Conservation (phyloP, 1,284 basidiomycete species). For the Blastosporella zonata region DNA sequence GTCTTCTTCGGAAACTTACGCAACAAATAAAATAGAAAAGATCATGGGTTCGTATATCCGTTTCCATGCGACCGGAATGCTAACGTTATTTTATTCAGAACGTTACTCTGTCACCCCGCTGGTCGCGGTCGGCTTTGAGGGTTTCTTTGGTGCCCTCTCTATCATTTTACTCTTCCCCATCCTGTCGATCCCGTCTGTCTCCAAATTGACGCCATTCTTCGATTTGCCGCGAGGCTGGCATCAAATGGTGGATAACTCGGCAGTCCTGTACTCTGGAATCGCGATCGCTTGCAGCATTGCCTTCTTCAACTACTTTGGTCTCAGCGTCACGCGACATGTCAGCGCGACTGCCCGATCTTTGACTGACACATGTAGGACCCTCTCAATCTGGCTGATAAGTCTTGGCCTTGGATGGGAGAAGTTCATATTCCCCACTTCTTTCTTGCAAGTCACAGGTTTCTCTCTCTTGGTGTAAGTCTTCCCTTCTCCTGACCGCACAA, state of each 20-base stretch:
- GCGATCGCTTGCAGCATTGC: slow-evolving; percentile 83
- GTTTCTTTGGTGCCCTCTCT: slow-evolving; percentile 84
- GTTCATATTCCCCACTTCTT: slow-evolving; percentile 77
- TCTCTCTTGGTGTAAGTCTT: slow-evolving; percentile 79
- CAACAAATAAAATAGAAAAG: slow-evolving; percentile 52
- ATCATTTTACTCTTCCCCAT: slow-evolving; percentile 75
- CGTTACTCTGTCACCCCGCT: slow-evolving; percentile 89
- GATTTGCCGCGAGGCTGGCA: slow-evolving; percentile 88
- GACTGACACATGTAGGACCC: slow-evolving; percentile 94
- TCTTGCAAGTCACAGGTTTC: slow-evolving; percentile 90
- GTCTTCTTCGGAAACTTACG: slow-evolving; percentile 4
- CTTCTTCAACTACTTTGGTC: slow-evolving; percentile 95
- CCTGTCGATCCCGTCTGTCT: slow-evolving; percentile 55
- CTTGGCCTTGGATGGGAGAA: slow-evolving; percentile 91
- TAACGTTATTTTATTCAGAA: slow-evolving; percentile 29
- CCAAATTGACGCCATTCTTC: slow-evolving; percentile 75
- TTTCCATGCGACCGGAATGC: background rate
- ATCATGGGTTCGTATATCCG: slow-evolving; percentile 60
- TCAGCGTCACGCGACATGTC: slow-evolving; percentile 89
- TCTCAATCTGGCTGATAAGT: slow-evolving; percentile 89
- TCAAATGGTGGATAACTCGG: slow-evolving; percentile 81
- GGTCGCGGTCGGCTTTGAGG: slow-evolving; percentile 93
- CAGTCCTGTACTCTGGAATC: slow-evolving; percentile 76
- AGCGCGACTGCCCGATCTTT: slow-evolving; percentile 87
- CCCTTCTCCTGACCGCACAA: slow-evolving; percentile 7